A percentile compares a stretch with the other conserved stretches of the same genome.
phyloP scores from a whole-genome alignment of 169 alveolate species.

The Theileria luwenshuni region DNA sequence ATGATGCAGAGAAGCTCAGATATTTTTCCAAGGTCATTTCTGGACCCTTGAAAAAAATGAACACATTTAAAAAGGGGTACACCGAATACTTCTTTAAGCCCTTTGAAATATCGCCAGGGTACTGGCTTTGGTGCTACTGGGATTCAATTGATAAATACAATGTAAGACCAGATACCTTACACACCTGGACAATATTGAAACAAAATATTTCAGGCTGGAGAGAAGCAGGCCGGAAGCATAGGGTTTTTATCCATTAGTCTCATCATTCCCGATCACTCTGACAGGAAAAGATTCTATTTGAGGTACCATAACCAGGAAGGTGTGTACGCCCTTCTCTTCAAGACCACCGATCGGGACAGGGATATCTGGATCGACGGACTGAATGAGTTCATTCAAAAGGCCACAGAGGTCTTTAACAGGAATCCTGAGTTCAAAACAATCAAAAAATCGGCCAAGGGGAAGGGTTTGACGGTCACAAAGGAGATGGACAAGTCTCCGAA shows the following conservation, averaged over 20 bases:
- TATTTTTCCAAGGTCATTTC: slow-evolving; percentile 59
- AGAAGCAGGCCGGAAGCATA: slow-evolving; percentile 67
- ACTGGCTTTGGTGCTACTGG: slow-evolving; percentile 82
- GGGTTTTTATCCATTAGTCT: slow-evolving; percentile 77
- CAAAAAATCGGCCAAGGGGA: slow-evolving; percentile 23
- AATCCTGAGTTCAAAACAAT: slow-evolving; percentile 25
- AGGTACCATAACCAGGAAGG: slow-evolving; percentile 77
- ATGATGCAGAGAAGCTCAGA: slow-evolving; percentile 41
- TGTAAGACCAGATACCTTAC: slow-evolving; percentile 17
- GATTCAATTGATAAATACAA: slow-evolving; percentile 62
- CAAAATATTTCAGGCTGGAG: background rate
- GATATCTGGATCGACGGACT: slow-evolving; percentile 83
- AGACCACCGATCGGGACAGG: slow-evolving; percentile 75
- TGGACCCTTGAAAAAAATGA: slow-evolving; percentile 64
- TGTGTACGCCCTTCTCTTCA: slow-evolving; percentile 72
- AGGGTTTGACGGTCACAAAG: slow-evolving; percentile 20
- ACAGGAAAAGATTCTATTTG: slow-evolving; percentile 69
- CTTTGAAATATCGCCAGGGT: slow-evolving; percentile 61
- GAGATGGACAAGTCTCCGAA: slow-evolving; percentile 23
- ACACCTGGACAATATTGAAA: background rate
- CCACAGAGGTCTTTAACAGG: slow-evolving; percentile 54
- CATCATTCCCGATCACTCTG: slow-evolving; percentile 75
- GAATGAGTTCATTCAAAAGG: slow-evolving; percentile 73
- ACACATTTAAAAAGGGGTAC: slow-evolving; percentile 46
- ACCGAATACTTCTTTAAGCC: slow-evolving; percentile 57